Evolutionary conservation across 257 asterid species (phyloP).

Genomic region (Plantago ovata): DNA sequence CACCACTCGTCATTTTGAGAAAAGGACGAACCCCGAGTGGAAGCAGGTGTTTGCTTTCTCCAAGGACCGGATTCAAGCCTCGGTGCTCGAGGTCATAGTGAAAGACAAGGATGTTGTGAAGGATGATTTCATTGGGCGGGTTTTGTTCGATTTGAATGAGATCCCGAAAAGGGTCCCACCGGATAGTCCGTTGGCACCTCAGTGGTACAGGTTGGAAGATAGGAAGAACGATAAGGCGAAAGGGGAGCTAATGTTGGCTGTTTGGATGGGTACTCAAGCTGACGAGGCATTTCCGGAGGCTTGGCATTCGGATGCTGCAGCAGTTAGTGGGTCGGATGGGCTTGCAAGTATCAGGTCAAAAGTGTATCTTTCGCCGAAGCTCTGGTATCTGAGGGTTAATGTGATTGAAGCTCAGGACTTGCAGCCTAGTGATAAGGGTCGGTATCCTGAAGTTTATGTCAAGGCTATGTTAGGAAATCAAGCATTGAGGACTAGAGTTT

Average conservation of each 20-base stretch:
- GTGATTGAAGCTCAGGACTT: conserved; percentile 73
- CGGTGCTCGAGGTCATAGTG: conserved; percentile 56
- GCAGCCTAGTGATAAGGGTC: conserved; percentile 44
- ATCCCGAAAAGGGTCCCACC: conserved; percentile 66
- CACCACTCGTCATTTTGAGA: conserved; percentile 64
- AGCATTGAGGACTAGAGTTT: conserved; percentile 46
- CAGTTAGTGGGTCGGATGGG: conserved; percentile 57
- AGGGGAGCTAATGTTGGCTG: conserved; percentile 76
- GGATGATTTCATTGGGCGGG: conserved; percentile 64
- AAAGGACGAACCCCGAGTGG: conserved; percentile 69
- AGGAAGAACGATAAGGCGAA: conserved; percentile 43
- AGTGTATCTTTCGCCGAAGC: conserved; percentile 69
- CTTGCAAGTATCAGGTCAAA: conserved; percentile 52
- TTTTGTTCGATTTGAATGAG: conserved; percentile 53
- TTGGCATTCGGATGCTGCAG: conserved; percentile 65
- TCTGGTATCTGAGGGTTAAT: conserved; percentile 70
- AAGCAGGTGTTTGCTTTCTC: conserved; percentile 70
- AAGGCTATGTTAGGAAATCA: conserved; percentile 67
- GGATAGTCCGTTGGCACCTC: conserved; percentile 69
- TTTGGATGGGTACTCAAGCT: conserved; percentile 84
- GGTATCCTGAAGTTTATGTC: conserved; percentile 63
- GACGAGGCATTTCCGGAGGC: conserved; percentile 78
- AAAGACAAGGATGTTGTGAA: conserved; percentile 62
- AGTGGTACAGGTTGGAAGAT: conserved; percentile 68
- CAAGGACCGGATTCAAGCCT: conserved; percentile 58